Evolutionary conservation across 192 early-diverging fungal species (phyloP).

Genomic region (Chytriomyces confervae): DNA sequence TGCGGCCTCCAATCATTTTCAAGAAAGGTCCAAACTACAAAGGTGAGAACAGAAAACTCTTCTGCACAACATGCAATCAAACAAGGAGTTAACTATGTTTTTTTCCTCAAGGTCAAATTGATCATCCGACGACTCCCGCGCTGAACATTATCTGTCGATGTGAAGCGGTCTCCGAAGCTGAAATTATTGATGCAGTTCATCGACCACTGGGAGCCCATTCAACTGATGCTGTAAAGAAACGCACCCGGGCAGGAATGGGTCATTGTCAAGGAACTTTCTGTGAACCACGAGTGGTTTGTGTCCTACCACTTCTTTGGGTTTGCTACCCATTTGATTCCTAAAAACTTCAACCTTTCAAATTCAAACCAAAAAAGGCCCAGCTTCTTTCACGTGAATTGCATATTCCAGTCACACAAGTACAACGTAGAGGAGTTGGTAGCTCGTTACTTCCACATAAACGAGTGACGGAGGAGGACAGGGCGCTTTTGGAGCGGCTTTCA

Average conservation of each 20-base stretch:
- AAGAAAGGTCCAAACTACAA: conserved; percentile 39
- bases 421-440: conserved; percentile 40
- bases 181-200: conserved; percentile 56
- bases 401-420: conserved; percentile 42
- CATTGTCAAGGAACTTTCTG: conserved; percentile 57
- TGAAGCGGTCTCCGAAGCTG: conserved; percentile 52
- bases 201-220: conserved; percentile 43
- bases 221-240: conserved; percentile 53
- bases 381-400: conserved; percentile 49
- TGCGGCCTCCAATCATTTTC: conserved; percentile 44
- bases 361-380: neutral
- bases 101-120: conserved; percentile 36
- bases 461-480: conserved; percentile 47
- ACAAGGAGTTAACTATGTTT: neutral
- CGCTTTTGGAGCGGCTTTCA: conserved; percentile 26
- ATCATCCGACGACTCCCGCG: conserved; percentile 43
- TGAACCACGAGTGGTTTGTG: conserved; percentile 45
- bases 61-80: neutral
- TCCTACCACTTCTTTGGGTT: neutral
- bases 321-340: neutral
- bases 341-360: neutral
- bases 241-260: conserved; percentile 58
- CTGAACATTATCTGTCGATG: conserved; percentile 59
- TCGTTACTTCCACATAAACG: conserved; percentile 52
- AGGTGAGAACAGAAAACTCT: neutral